Evolutionary conservation across 2,329 filamentous ascomycete genomes (phyloP).

Genomic region (Aureobasidium lini): DNA sequence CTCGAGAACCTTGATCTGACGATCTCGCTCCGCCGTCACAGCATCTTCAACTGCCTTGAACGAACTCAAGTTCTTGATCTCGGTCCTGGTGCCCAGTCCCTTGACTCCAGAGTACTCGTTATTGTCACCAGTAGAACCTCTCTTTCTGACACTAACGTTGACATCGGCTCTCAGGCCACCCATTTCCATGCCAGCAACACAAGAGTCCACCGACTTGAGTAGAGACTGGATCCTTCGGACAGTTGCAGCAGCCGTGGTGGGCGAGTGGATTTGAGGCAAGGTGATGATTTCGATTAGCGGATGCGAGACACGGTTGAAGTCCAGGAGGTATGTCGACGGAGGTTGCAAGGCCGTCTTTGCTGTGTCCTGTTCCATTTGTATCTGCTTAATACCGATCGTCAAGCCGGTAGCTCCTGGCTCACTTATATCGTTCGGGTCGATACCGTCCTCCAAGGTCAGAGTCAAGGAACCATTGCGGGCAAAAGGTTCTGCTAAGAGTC

Average conservation of each 20-base stretch:
- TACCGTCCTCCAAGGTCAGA: slow-evolving; percentile 68
- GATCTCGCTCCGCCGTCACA: slow-evolving; percentile 80
- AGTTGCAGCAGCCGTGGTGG: slow-evolving; percentile 77
- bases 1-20: slow-evolving; percentile 76
- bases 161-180: slow-evolving; percentile 89
- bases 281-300: slow-evolving; percentile 96
- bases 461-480: slow-evolving; percentile 64
- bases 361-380: slow-evolving; percentile 97
- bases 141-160: slow-evolving; percentile 76
- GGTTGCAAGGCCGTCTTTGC: slow-evolving; percentile 83
- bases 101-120: slow-evolving; percentile 50
- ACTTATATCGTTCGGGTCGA: slow-evolving; percentile 64
- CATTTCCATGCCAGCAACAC: slow-evolving; percentile 85
- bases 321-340: slow-evolving; percentile 66
- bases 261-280: slow-evolving; percentile 76
- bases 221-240: slow-evolving; percentile 83
- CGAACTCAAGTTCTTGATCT: slow-evolving; percentile 95
- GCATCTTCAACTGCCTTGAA: slow-evolving; percentile 95
- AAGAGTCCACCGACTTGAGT: slow-evolving; percentile 72
- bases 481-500: slow-evolving; percentile 45
- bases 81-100: slow-evolving; percentile 75
- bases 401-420: slow-evolving; percentile 48
- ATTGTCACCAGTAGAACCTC: slow-evolving; percentile 30
- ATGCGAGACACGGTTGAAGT: slow-evolving; percentile 88
- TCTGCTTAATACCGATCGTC: slow-evolving; percentile 76